Conservation (phyloP, 495 filamentous ascomycete species). For the Penicillium goetzii region DNA sequence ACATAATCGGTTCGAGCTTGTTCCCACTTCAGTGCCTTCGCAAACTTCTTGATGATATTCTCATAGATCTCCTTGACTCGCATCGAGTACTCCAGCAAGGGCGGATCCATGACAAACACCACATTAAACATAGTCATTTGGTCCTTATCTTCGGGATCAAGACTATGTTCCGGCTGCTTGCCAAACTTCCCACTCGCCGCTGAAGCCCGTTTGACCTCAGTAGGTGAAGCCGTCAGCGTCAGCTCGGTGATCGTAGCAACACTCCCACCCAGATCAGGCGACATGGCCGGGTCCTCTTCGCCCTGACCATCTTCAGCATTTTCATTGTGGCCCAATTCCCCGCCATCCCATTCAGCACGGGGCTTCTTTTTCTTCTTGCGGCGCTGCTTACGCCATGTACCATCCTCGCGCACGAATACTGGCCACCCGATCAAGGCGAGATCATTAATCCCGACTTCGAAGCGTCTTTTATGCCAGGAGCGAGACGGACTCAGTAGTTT, state of each 20-base stretch:
- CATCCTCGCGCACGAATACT: constrained; percentile 83
- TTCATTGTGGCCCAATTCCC: constrained; percentile 48
- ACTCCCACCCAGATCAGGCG: constrained; percentile 35
- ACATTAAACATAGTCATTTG: constrained; percentile 96
- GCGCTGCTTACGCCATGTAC: constrained; percentile 77
- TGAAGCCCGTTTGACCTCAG: constrained; percentile 42
- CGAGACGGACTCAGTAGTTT: constrained; percentile 79
- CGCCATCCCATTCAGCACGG: constrained; percentile 44
- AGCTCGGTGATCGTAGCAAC: constrained; percentile 37
- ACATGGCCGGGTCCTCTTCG: constrained; percentile 36
- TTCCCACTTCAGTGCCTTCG: constrained; percentile 86
- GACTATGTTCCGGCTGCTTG: constrained; percentile 36
- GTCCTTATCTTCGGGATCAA: constrained; percentile 59
- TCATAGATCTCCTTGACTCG: constrained; percentile 80
- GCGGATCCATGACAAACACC: constrained; percentile 85
- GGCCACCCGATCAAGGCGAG: constrained; percentile 85
- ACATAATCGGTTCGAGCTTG: constrained; percentile 88
- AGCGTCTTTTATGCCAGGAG: constrained; percentile 82
- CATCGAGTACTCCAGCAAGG: constrained; percentile 72
- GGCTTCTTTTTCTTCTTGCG: constrained; percentile 61
- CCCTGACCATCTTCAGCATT: constrained; percentile 43
- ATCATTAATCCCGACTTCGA: constrained; percentile 85
- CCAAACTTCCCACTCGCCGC: constrained; percentile 44
- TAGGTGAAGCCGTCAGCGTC: constrained; percentile 32
- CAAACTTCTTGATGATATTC: constrained; percentile 85